A percentile compares a stretch with the other conserved stretches of the same genome.
Evolutionary conservation across 257 asterid species (phyloP).

Genomic region (Eustoma russellianum): DNA sequence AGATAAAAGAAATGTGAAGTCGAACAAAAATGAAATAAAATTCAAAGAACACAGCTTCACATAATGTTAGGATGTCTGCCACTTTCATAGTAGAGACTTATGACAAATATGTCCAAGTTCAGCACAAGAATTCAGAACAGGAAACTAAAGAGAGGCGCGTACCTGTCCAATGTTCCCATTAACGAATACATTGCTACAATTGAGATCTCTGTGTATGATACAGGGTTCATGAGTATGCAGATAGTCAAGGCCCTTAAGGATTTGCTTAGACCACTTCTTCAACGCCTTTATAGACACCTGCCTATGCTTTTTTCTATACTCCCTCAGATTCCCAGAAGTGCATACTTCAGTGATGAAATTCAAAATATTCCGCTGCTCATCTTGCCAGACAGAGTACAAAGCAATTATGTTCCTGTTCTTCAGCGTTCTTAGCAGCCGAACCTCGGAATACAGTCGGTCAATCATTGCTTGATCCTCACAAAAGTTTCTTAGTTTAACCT

Average conservation of each 20-base stretch:
- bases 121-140: neutral
- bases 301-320: conserved; percentile 63
- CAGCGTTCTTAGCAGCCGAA: conserved; percentile 38
- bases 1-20: no score
- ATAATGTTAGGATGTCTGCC: no score
- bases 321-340: conserved; percentile 76
- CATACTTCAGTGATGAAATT: conserved; percentile 84
- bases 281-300: conserved; percentile 63
- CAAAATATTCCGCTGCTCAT: conserved; percentile 41
- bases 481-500: conserved; percentile 53
- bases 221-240: conserved; percentile 73
- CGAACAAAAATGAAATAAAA: no score
- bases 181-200: conserved; percentile 75
- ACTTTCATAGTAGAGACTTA: no score
- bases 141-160: neutral
- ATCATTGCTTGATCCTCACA: conserved; percentile 40
- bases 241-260: conserved; percentile 67
- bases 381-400: conserved; percentile 61
- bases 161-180: conserved; percentile 88
- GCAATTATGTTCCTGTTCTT: conserved; percentile 46
- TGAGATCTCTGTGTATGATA: conserved; percentile 70
- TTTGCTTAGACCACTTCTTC: conserved; percentile 79
- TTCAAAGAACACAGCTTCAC: no score
- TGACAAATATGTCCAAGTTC: neutral
- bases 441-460: conserved; percentile 53